Evolutionary conservation across 2,329 filamentous ascomycete genomes (phyloP).

Genomic region (Knufia petricola): DNA sequence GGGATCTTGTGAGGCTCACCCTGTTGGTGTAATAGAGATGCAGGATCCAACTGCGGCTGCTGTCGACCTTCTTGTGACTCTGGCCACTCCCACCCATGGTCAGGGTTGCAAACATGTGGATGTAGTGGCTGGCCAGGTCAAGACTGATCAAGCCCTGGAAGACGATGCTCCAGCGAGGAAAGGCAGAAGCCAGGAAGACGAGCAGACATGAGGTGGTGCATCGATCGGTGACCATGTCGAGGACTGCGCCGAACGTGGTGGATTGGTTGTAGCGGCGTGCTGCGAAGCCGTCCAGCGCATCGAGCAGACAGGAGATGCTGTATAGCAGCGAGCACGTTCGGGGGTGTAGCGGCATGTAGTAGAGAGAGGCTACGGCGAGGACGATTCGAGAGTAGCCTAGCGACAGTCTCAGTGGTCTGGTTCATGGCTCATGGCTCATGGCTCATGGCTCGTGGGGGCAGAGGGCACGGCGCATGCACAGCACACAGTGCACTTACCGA

Average conservation of each 20-base stretch:
- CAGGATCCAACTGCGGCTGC: constrained; percentile 75
- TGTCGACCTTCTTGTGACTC: constrained; percentile 91
- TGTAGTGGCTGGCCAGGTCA: constrained; percentile 92
- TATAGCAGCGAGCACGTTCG: constrained; percentile 49
- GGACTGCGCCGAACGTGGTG: constrained; percentile 87
- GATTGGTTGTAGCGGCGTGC: constrained; percentile 80
- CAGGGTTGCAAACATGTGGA: constrained; percentile 96
- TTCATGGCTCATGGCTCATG: too few species aligned
- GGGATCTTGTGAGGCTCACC: constrained; percentile 45
- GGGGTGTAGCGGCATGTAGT: constrained; percentile 92
- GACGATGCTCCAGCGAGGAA: constrained; percentile 84
- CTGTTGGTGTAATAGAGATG: constrained; percentile 97
- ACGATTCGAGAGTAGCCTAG: constrained; percentile 70
- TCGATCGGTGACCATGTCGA: constrained; percentile 98
- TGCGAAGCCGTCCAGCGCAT: constrained; percentile 90
- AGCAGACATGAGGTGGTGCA: constrained; percentile 93
- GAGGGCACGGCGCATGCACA: too few species aligned
- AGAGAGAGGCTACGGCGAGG: constrained; percentile 79
- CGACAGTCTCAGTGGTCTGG: too few species aligned
- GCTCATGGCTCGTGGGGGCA: too few species aligned
- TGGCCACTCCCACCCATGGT: constrained; percentile 69
- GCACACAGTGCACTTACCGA: constrained; percentile 51
- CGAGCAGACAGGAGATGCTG: constrained; percentile 86
- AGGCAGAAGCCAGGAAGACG: constrained; percentile 88
- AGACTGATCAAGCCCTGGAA: constrained; percentile 90